Conservation (phyloP, 2,329 filamentous ascomycete genomes). For the Bipolaris bicolor region DNA sequence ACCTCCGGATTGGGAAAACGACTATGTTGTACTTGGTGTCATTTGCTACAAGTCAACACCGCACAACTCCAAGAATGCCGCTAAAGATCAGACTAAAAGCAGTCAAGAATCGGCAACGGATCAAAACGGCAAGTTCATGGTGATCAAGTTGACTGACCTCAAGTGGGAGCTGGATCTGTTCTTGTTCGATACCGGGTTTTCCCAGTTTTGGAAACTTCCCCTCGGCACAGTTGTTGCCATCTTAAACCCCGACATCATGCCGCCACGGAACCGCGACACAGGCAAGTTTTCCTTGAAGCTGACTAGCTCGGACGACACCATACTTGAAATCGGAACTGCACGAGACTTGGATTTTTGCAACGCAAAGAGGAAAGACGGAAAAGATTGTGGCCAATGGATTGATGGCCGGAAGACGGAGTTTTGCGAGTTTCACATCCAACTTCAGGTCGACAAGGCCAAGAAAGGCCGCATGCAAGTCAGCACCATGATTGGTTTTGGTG, state of each 20-base stretch:
- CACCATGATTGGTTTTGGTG: slow-evolving; percentile 62
- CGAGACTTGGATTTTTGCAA: slow-evolving; percentile 91
- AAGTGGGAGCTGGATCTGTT: slow-evolving; percentile 91
- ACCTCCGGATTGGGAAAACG: slow-evolving; percentile 79
- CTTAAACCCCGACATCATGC: slow-evolving; percentile 89
- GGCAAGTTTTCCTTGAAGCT: slow-evolving; percentile 86
- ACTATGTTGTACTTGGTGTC: slow-evolving; percentile 88
- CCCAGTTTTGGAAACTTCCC: slow-evolving; percentile 91
- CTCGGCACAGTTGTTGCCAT: slow-evolving; percentile 92
- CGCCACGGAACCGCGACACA: slow-evolving; percentile 78
- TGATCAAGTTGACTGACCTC: slow-evolving; percentile 83
- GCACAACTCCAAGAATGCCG: slow-evolving; percentile 62
- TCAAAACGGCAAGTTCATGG: slow-evolving; percentile 85
- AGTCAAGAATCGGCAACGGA: slow-evolving; percentile 59
- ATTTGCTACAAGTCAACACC: slow-evolving; percentile 89
- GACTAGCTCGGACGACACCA: slow-evolving; percentile 82
- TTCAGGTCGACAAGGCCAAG: slow-evolving; percentile 74
- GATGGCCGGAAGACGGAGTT: slow-evolving; percentile 86
- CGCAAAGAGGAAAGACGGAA: slow-evolving; percentile 81
- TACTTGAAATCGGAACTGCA: slow-evolving; percentile 85
- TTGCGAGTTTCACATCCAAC: slow-evolving; percentile 91
- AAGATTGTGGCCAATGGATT: slow-evolving; percentile 81
- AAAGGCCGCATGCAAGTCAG: slow-evolving; percentile 80
- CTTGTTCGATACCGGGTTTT: slow-evolving; percentile 88
- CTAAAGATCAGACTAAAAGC: slow-evolving; percentile 49